Evolutionary conservation across 164 flowering plant species (phyloP).

Genomic region (Magnolia kwangsiensis): DNA sequence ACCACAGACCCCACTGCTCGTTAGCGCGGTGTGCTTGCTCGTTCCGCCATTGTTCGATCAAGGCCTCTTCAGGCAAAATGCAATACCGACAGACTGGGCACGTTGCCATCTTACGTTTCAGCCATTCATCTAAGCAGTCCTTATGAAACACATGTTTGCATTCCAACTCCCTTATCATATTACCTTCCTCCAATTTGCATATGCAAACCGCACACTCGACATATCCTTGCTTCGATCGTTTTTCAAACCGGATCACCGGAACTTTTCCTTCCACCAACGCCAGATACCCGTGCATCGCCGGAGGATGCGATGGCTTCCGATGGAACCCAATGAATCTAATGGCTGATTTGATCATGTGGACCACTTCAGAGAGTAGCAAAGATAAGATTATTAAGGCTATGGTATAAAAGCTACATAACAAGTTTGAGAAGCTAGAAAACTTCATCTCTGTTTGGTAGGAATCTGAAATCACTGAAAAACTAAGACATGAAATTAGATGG

Average conservation of each 20-base stretch:
- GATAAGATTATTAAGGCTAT: not conserved
- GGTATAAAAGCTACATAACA: not conserved
- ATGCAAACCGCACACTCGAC: conserved; percentile 9
- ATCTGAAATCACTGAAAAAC: too few relatives aligned
- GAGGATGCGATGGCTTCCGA: not conserved
- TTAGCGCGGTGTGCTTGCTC: conserved; percentile 25
- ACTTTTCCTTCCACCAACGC: not conserved
- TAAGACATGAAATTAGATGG: too few relatives aligned
- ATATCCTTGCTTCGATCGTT: not conserved
- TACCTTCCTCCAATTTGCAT: conserved; percentile 4
- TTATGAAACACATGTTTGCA: conserved; percentile 12
- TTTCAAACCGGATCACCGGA: not conserved
- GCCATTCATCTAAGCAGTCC: conserved; percentile 10
- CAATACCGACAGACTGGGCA: conserved; percentile 3
- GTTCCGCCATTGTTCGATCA: not conserved
- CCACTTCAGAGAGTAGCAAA: not conserved
- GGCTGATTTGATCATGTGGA: not conserved
- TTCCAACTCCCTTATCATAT: conserved; percentile 1
- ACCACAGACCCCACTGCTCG: conserved; percentile 26
- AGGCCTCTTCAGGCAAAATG: not conserved
- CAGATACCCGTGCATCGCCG: not conserved
- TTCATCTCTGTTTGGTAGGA: not conserved
- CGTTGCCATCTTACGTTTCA: not conserved
- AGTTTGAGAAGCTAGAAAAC: not conserved
- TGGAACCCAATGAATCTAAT: not conserved